phyloP scores from a whole-genome alignment of 306 rosid genomes.

The Rosa persica region DNA sequence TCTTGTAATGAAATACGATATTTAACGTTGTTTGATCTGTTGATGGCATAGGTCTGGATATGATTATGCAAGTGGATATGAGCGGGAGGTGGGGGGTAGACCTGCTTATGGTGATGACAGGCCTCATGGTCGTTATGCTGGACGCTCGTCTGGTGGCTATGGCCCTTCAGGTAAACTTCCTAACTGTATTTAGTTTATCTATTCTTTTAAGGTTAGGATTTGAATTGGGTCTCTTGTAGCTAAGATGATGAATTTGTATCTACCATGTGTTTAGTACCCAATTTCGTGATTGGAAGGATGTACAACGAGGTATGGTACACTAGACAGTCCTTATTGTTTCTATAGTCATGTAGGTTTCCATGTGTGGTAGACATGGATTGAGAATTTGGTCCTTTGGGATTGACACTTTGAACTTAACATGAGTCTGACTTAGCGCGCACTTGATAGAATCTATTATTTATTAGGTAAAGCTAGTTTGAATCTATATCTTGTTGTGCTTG shows the following conservation, averaged over 20 bases:
- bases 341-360: background rate
- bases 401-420: background rate
- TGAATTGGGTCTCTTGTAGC: background rate
- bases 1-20: too few species aligned
- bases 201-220: background rate
- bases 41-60: slow-evolving; percentile 60
- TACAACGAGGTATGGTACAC: background rate
- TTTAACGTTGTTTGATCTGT: slow-evolving; percentile 5
- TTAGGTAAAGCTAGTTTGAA: background rate
- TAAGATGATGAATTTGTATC: background rate
- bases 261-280: background rate
- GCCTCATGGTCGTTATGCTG: slow-evolving; percentile 73
- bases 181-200: background rate
- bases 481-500: background rate
- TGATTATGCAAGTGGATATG: slow-evolving; percentile 79
- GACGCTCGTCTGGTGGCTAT: slow-evolving; percentile 67
- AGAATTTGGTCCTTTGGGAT: background rate
- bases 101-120: slow-evolving; percentile 75
- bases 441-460: background rate
- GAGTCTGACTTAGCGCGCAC: background rate
- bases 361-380: background rate
- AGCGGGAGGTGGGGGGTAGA: slow-evolving; percentile 78
- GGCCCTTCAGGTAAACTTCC: slow-evolving; percentile 51
- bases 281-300: background rate
- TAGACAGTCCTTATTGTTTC: background rate